Conservation (phyloP, 768 basidiomycete genomes). For the Lactifluus piperatus region DNA sequence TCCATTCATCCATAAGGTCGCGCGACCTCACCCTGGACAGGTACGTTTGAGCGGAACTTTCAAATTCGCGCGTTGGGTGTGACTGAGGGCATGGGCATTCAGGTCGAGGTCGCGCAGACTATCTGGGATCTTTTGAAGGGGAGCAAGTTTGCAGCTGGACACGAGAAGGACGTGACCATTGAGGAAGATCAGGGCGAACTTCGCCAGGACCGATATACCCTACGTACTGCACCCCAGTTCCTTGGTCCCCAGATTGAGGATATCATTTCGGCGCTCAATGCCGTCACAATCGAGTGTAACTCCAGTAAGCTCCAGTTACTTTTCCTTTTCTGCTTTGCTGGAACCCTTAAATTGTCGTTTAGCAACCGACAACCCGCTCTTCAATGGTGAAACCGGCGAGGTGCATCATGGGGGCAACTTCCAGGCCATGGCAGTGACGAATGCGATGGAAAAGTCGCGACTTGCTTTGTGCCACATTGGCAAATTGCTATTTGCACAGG, state of each 20-base stretch:
- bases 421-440: conserved; percentile 81
- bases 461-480: conserved; percentile 44
- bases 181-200: conserved; percentile 64
- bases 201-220: conserved; percentile 74
- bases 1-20: conserved; percentile 66
- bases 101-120: conserved; percentile 64
- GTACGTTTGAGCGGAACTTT: conserved; percentile 27
- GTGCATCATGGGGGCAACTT: conserved; percentile 88
- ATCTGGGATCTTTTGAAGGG: conserved; percentile 63
- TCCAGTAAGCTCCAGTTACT: conserved; percentile 45
- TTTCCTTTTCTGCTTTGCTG: neutral
- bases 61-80: neutral
- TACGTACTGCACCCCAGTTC: conserved; percentile 76
- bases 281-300: conserved; percentile 70
- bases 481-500: conserved; percentile 43
- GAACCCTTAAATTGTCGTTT: neutral
- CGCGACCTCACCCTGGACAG: conserved; percentile 82
- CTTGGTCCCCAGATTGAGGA: conserved; percentile 83
- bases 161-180: conserved; percentile 64
- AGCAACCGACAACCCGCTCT: conserved; percentile 85
- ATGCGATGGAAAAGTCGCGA: conserved; percentile 85
- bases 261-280: conserved; percentile 52
- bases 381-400: conserved; percentile 55
- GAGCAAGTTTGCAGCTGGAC: conserved; percentile 50
- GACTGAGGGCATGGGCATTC: neutral